These are phyloP conservation scores for Penicillium sp. DNA, from an alignment of 2,329 filamentous ascomycete genomes.

Conservation along the genomic window DNA sequence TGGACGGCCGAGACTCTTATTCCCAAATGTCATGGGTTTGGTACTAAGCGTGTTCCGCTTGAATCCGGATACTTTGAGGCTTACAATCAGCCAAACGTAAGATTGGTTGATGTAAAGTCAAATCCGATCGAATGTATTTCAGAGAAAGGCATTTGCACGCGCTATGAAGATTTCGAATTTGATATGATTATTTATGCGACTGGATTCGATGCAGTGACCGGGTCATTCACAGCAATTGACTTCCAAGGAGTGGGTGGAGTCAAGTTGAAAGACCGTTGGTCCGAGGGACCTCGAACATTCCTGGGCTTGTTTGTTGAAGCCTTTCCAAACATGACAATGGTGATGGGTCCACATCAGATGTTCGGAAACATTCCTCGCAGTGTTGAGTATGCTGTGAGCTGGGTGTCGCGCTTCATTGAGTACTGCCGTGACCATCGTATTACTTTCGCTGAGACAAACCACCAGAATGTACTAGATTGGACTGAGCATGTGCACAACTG, in stretches of 20 bases:
- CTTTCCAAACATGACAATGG: slow-evolving; percentile 20
- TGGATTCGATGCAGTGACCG: slow-evolving; percentile 16
- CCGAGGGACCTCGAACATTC: slow-evolving; percentile 6
- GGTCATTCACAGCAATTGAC: slow-evolving; percentile 14
- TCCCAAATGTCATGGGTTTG: slow-evolving; percentile 17
- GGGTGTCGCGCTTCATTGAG: slow-evolving; percentile 7
- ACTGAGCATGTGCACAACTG: slow-evolving; percentile 55
- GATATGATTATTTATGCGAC: slow-evolving; percentile 19
- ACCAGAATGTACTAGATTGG: slow-evolving; percentile 48
- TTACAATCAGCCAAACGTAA: slow-evolving; percentile 14
- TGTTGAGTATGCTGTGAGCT: slow-evolving; percentile 9
- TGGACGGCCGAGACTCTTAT: slow-evolving; percentile 12
- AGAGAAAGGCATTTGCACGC: slow-evolving; percentile 10
- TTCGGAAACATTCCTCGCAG: slow-evolving; percentile 39
- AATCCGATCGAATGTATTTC: slow-evolving; percentile 17
- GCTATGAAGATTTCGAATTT: slow-evolving; percentile 7
- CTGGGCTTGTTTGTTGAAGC: slow-evolving; percentile 12
- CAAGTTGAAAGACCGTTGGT: slow-evolving; percentile 12
- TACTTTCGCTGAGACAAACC: slow-evolving; percentile 46
- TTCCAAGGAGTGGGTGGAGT: slow-evolving; percentile 10
- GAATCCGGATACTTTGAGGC: slow-evolving; percentile 15
- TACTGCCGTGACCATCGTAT: slow-evolving; percentile 19
- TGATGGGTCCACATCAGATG: slow-evolving; percentile 29
- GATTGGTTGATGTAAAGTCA: slow-evolving; percentile 10
- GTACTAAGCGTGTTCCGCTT: slow-evolving; percentile 14